Evolutionary conservation across 495 filamentous ascomycete genomes (phyloP), one percentile per base, ranked within the genome.

Genomic region (Talaromyces liani): DNA sequence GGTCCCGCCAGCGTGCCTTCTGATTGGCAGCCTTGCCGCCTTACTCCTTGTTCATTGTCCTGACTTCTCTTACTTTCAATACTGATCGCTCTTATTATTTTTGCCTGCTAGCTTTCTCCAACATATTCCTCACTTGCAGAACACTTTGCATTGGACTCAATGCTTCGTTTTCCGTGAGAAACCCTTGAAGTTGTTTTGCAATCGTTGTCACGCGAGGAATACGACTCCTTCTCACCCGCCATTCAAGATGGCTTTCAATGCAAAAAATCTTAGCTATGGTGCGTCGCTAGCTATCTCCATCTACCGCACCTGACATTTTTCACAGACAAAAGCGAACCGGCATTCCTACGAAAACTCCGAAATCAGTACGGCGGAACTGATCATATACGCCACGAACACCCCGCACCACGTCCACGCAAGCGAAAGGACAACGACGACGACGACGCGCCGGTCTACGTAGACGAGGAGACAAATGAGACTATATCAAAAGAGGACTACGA

Each of bases 251-350:
- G 69, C 75, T 10, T 76, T 73, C 63, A 82, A 82, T 33, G 67
- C 77, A 12, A 82, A 82, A 64, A 69, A 78, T 57, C 75, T 82
- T 60, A 70, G 72, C 62, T 82, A 82, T 63, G 79, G 79, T 82
- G 72, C 14, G 70, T 54, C 10, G 1, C 41, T 20, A 29, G 45
- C 29, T 36, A 24, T 61, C 22, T 22, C 34, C 33, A 58, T 53
- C 18, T 45, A 22, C n/a, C 41, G 22, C 22, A 58, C 55, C 34
- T 58, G 34, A 63, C 39, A 24, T 16, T 58, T 25, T 8, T 36
- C 34, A 33, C 49, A 82, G 80, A 81, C 31, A 68, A 72, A 56
- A 76, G 80, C 24, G 74, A 81, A 65, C 80, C 80, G 18, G 73
- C 77, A 4, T 82, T 82, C 63, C 69, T 82, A n/a, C 77, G 77